Percentiles rank a stretch among this genome's conserved stretches.
Conservation (phyloP, 2,329 filamentous ascomycete genomes). For the Ascochyta koolunga region DNA sequence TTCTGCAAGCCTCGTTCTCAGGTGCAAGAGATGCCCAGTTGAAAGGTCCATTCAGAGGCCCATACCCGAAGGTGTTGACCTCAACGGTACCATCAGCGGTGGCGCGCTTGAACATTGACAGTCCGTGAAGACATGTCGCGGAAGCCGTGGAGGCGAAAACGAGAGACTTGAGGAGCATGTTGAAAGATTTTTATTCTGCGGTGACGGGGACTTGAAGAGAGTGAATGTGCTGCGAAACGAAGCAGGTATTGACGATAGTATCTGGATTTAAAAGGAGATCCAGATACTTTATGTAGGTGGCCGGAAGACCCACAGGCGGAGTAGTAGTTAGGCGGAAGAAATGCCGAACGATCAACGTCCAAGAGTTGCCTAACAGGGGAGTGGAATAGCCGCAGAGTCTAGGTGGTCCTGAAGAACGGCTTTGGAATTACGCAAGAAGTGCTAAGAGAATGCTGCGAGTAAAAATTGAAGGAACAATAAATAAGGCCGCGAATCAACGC, state of each 20-base stretch:
- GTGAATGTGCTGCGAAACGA: not conserved
- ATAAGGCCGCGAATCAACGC: slow-evolving; percentile 11
- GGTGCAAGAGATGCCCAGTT: slow-evolving; percentile 58
- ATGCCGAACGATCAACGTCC: slow-evolving; percentile 26
- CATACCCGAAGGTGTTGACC: slow-evolving; percentile 52
- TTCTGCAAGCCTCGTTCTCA: slow-evolving; percentile 56
- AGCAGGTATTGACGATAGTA: slow-evolving; percentile 2
- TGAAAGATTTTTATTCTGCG: slow-evolving; percentile 16
- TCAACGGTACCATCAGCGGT: slow-evolving; percentile 22
- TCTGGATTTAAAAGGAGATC: not conserved
- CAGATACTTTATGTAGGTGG: slow-evolving; percentile 5
- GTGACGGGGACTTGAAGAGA: not conserved
- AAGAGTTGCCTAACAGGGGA: slow-evolving; percentile 4
- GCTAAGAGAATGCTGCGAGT: slow-evolving; percentile 10
- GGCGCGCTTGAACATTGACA: slow-evolving; percentile 45
- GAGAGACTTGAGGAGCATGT: slow-evolving; percentile 41
- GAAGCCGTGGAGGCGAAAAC: slow-evolving; percentile 44
- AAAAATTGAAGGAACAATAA: slow-evolving; percentile 7
- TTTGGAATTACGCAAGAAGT: slow-evolving; percentile 18
- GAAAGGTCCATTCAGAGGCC: slow-evolving; percentile 54
- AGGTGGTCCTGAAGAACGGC: slow-evolving; percentile 16
- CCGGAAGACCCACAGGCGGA: slow-evolving; percentile 6
- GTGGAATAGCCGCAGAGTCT: slow-evolving; percentile 19
- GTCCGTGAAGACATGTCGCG: slow-evolving; percentile 52
- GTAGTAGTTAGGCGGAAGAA: slow-evolving; percentile 3